Base-by-base conservation (phyloP, 805 yeast genomes). In the Candida maris region DNA sequence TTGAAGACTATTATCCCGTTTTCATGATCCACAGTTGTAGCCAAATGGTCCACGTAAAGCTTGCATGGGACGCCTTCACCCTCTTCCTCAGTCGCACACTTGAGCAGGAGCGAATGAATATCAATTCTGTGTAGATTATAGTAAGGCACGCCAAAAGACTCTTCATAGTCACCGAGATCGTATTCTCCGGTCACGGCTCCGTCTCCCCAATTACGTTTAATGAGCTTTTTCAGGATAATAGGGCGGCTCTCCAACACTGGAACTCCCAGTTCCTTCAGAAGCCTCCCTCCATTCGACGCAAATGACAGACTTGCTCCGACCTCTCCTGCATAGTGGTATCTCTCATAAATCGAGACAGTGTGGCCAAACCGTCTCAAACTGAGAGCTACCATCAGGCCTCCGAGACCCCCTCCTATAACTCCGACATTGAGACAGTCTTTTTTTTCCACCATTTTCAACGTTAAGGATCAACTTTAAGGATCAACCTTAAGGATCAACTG, bases 241-340 rank as follows among this genome's bases (percentile, higher is more conserved):
- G 61, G 59, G 25, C 44, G 45, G 4, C 56, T 48, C 21, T 47
- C 50, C 16, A 35, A 27, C 6, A 54, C 40, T 24, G 53, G 54
- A 6, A 57, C 46, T 1, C 49, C 62, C 51, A 58, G 46, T 20
- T 55, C 59, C 21, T 49, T 45, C 27, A 57, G 37, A 44, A 53
- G 45, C 15, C 43, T 38, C 2, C 61, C 60, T 6, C 61, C 61
- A 32, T 57, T 57, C 10, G 60, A 54, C 25, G 62, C 61, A 44
- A 54, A 53, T 4, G 57, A 52, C 19, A 57, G 42, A 7, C 61
- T 52, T 19, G 60, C 61, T 10, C 61, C 61, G 8, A 56, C 60
- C 38, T 56, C 61, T 7, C 60, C 60, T 6, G 51, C 57, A 25
- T 43, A 56, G 29, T 55, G 55, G 31, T 55, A 55, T 29, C 59